Percentiles rank a stretch among this genome's conserved stretches.
These are phyloP conservation scores for Pugionium cornutum DNA, from an alignment of 345 rosid species.

Conservation along the genomic window DNA sequence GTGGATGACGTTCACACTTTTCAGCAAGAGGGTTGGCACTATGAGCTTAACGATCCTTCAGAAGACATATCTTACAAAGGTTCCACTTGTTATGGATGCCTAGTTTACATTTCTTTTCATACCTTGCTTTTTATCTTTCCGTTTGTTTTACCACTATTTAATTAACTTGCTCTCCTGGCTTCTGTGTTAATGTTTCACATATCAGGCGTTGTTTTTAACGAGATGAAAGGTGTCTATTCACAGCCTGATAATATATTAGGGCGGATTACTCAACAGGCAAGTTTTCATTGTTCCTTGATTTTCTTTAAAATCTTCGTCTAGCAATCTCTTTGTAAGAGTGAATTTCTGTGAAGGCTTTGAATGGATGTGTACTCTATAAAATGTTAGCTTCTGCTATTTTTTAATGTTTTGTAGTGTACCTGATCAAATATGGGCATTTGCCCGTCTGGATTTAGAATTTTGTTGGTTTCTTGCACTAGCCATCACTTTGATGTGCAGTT, in stretches of 20 bases:
- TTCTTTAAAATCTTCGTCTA: too few relatives aligned
- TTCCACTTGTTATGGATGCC: conserved; percentile 20
- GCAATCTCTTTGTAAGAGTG: neutral
- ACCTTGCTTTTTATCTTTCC: neutral
- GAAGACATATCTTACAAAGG: conserved; percentile 95
- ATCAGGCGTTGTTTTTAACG: conserved; percentile 96
- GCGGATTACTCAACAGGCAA: conserved; percentile 76
- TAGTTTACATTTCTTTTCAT: conserved; percentile 7
- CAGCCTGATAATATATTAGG: conserved; percentile 96
- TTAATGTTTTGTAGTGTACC: conserved; percentile 4
- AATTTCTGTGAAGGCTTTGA: neutral
- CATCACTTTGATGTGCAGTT: neutral
- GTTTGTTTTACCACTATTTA: too few relatives aligned
- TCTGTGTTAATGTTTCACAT: conserved; percentile 24
- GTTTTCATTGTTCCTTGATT: conserved; percentile 10
- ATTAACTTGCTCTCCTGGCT: neutral
- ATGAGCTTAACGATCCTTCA: conserved; percentile 81
- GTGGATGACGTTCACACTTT: conserved; percentile 83
- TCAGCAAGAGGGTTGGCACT: conserved; percentile 99
- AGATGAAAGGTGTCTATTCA: conserved; percentile 98
- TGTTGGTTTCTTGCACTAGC: neutral
- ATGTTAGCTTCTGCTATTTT: neutral
- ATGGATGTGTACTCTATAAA: conserved; percentile 13
- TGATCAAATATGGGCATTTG: conserved; percentile 17
- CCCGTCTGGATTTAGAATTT: neutral